phyloP scores from a whole-genome alignment of 2,329 filamentous ascomycete species.

The Lizonia empirigonia region DNA sequence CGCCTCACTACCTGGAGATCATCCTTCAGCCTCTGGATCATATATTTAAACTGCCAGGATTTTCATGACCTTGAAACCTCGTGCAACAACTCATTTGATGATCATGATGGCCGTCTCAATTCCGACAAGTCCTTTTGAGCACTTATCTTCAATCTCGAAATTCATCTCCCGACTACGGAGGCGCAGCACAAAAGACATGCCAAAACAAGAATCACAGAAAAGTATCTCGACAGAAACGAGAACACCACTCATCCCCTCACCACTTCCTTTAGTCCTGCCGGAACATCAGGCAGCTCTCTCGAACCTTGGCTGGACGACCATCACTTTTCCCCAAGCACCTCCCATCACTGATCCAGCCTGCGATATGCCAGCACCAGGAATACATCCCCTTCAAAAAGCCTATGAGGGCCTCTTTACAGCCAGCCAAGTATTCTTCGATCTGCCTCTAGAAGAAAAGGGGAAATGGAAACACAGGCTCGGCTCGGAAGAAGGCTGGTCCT shows the following conservation, averaged over 20 bases:
- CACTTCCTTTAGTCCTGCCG: slow-evolving; percentile 40
- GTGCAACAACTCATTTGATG: background rate
- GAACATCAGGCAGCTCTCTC: slow-evolving; percentile 40
- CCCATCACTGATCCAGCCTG: background rate
- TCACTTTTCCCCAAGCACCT: slow-evolving; percentile 36
- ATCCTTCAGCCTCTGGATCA: background rate
- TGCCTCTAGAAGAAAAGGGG: slow-evolving; percentile 30
- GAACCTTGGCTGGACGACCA: slow-evolving; percentile 45
- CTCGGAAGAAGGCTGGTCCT: slow-evolving; percentile 46
- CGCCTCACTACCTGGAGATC: background rate
- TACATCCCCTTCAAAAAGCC: slow-evolving; percentile 40
- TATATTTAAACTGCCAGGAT: too few species aligned
- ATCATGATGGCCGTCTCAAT: slow-evolving; percentile 28
- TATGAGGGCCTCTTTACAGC: slow-evolving; percentile 39
- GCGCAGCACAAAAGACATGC: background rate
- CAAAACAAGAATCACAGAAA: background rate
- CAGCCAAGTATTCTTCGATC: slow-evolving; percentile 41
- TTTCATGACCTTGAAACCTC: too few species aligned
- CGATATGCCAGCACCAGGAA: background rate
- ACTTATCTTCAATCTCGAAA: slow-evolving; percentile 35
- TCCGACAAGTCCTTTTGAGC: slow-evolving; percentile 19
- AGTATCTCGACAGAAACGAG: slow-evolving; percentile 15
- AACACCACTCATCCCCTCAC: slow-evolving; percentile 30
- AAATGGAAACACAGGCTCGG: slow-evolving; percentile 42
- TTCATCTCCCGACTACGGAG: slow-evolving; percentile 37